Evolutionary conservation across 176 grass and related monocot genomes (phyloP).

Genomic region (Aegilops speltoides): DNA sequence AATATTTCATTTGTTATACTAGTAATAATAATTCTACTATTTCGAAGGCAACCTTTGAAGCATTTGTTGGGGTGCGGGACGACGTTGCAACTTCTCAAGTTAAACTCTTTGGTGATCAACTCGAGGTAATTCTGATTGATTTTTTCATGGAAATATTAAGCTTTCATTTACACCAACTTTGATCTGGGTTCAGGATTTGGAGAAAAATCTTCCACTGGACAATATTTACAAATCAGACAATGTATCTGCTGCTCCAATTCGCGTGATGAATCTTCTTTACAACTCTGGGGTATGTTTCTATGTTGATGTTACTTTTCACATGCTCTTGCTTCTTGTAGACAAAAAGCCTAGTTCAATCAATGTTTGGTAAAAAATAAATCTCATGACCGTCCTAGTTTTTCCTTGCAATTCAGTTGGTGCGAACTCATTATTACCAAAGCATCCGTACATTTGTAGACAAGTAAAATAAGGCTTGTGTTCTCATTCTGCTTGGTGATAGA

Average conservation of each 20-base stretch:
- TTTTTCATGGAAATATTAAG: slow-evolving; percentile 19
- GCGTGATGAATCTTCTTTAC: slow-evolving; percentile 88
- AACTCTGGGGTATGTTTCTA: slow-evolving; percentile 78
- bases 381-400: background rate
- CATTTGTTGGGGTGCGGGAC: slow-evolving; percentile 86
- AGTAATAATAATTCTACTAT: slow-evolving; percentile 13
- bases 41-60: slow-evolving; percentile 84
- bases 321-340: background rate
- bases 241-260: slow-evolving; percentile 89
- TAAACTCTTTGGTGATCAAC: slow-evolving; percentile 79
- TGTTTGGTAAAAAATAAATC: background rate
- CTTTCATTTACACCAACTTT: slow-evolving; percentile 23
- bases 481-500: background rate
- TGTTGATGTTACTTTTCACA: slow-evolving; percentile 17
- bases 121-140: slow-evolving; percentile 39
- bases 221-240: slow-evolving; percentile 82
- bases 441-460: background rate
- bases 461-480: background rate
- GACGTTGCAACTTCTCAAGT: slow-evolving; percentile 83
- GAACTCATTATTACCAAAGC: background rate
- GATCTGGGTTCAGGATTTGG: slow-evolving; percentile 59
- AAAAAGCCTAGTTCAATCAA: background rate
- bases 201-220: slow-evolving; percentile 93
- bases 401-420: background rate
- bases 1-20: background rate